Evolutionary conservation across 2,329 filamentous ascomycete genomes (phyloP).

Genomic region (Aspergillus ruber): DNA sequence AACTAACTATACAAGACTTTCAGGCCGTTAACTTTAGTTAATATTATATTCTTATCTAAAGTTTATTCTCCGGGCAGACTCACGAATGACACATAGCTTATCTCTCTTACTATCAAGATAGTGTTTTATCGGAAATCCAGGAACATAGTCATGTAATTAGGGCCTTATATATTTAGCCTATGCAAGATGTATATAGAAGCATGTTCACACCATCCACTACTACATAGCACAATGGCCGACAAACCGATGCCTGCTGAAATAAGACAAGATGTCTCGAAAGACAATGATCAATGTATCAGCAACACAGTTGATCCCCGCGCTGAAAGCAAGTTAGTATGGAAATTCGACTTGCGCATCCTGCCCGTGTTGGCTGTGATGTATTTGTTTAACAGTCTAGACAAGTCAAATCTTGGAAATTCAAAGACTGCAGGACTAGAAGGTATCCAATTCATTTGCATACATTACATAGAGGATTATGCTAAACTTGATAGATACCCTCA

Average conservation of each 20-base stretch:
- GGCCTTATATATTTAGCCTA: not conserved
- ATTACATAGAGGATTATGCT: not conserved
- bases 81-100: no score
- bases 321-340: conserved; percentile 43
- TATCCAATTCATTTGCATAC: not conserved
- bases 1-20: no score
- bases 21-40: no score
- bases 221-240: no score
- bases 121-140: no score
- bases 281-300: not conserved
- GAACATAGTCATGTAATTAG: no score
- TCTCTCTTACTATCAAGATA: no score
- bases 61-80: no score
- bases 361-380: conserved; percentile 52
- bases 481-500: conserved; percentile 13
- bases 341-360: conserved; percentile 42
- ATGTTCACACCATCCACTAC: no score
- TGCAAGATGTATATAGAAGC: not conserved
- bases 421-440: conserved; percentile 20
- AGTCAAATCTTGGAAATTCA: conserved; percentile 32
- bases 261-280: not conserved
- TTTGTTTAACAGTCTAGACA: conserved; percentile 44
- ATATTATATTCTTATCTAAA: no score
- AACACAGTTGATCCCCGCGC: conserved; percentile 28
- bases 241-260: not conserved